Evolutionary conservation across 352 stramenopile genomes (phyloP).

Genomic region (Phytopythium chamaehyphon): DNA sequence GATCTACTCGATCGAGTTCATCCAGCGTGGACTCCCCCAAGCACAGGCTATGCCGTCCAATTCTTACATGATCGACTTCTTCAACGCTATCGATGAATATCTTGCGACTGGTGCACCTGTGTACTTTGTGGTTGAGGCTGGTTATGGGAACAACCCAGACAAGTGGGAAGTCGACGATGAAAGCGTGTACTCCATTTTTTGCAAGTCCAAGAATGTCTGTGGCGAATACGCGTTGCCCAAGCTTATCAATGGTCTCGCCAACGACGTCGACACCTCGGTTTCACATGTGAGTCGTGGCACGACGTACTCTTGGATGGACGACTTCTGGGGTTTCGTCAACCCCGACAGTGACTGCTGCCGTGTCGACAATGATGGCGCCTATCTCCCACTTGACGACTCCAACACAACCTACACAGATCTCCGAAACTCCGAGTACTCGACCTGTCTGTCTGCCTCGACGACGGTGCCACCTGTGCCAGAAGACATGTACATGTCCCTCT

Average conservation of each 20-base stretch:
- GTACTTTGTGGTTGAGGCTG: constrained; percentile 62
- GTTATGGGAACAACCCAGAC: constrained; percentile 45
- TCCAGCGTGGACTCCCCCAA: constrained; percentile 56
- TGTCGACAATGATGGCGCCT: constrained; percentile 35
- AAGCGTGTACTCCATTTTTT: constrained; percentile 40
- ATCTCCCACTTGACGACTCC: constrained; percentile 38
- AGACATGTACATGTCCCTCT: constrained; percentile 63
- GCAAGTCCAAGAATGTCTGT: constrained; percentile 60
- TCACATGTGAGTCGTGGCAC: constrained; percentile 53
- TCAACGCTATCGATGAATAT: constrained; percentile 50
- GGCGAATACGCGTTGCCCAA: constrained; percentile 47
- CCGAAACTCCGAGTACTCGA: constrained; percentile 21
- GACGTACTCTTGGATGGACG: constrained; percentile 68
- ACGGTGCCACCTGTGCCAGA: constrained; percentile 41
- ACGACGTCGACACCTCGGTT: constrained; percentile 32
- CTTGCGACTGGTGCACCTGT: constrained; percentile 51
- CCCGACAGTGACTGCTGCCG: constrained; percentile 58
- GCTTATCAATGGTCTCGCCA: constrained; percentile 49
- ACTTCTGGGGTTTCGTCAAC: constrained; percentile 62
- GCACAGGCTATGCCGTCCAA: constrained; percentile 57
- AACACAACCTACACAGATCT: constrained; percentile 43
- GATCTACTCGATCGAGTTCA: constrained; percentile 45
- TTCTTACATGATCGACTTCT: constrained; percentile 70
- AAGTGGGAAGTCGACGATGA: constrained; percentile 42
- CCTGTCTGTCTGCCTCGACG: constrained; percentile 31